Percentiles rank a stretch among this genome's conserved stretches.
Conservation (phyloP, 305 asterid species). For the Nicotiana rustica region DNA sequence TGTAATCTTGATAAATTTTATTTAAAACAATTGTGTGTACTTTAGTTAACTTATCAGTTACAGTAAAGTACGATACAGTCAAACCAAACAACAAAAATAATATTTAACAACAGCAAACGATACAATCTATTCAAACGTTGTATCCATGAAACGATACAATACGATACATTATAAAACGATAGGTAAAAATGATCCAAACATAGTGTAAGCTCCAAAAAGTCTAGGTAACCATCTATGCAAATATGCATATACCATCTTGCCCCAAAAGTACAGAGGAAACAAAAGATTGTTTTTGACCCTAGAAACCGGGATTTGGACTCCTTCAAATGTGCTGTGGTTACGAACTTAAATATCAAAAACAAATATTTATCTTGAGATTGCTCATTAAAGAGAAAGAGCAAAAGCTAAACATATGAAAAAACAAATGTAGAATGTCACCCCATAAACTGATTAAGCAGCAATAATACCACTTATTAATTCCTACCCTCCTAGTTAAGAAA, state of each 20-base stretch:
- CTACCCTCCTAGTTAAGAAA: conserved; percentile 2
- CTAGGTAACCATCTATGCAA: not conserved
- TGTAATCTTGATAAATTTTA: too few species aligned
- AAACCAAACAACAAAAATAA: too few species aligned
- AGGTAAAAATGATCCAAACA: too few species aligned
- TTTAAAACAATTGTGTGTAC: too few species aligned
- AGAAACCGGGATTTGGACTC: not conserved
- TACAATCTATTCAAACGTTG: too few species aligned
- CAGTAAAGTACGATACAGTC: too few species aligned
- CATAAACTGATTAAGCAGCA: not conserved
- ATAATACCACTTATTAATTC: not conserved
- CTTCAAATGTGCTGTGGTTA: not conserved
- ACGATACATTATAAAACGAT: too few species aligned
- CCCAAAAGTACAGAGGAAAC: not conserved
- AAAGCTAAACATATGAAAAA: not conserved
- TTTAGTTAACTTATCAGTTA: too few species aligned
- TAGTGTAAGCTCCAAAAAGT: not conserved
- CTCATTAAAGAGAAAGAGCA: not conserved
- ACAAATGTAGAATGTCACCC: not conserved
- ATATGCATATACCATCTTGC: not conserved
- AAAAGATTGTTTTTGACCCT: not conserved
- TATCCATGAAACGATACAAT: too few species aligned
- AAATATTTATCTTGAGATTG: not conserved
- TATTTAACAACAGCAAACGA: too few species aligned
- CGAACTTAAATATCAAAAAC: not conserved